Evolutionary conservation across 1,284 basidiomycete genomes (phyloP).

Genomic region (Taiwanofungus camphoratus): DNA sequence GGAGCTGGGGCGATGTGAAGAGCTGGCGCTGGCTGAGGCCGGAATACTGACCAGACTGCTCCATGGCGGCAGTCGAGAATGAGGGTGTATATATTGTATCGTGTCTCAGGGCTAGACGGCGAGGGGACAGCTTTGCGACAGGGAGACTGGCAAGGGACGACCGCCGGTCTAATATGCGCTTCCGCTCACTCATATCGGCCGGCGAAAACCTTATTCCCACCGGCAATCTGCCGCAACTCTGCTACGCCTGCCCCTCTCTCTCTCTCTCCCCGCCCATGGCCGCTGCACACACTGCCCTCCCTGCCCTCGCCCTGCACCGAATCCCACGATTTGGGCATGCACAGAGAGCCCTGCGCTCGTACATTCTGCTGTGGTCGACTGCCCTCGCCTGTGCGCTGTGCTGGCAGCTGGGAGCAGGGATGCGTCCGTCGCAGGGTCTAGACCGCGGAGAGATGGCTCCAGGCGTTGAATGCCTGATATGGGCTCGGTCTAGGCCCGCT

Average conservation of each 20-base stretch:
- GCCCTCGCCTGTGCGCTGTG: too few relatives aligned
- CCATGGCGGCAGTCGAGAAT: slow-evolving; percentile 14
- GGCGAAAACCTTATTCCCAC: not conserved
- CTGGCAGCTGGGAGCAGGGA: too few relatives aligned
- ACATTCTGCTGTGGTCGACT: too few relatives aligned
- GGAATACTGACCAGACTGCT: slow-evolving; percentile 23
- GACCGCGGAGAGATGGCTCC: not conserved
- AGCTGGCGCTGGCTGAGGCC: slow-evolving; percentile 20
- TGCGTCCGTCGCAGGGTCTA: too few relatives aligned
- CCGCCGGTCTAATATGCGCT: slow-evolving; percentile 2
- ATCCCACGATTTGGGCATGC: too few relatives aligned
- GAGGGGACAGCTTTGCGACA: too few relatives aligned
- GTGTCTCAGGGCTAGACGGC: slow-evolving; percentile 1
- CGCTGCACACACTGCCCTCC: not conserved
- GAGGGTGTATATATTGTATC: not conserved
- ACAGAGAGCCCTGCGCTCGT: too few relatives aligned
- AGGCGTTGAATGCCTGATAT: slow-evolving; percentile 3
- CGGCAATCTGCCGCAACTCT: not conserved
- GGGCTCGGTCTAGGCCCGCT: not conserved
- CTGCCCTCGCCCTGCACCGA: too few relatives aligned
- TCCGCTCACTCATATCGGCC: not conserved
- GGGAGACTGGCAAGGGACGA: not conserved
- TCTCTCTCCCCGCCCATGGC: not conserved
- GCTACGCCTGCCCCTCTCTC: not conserved
- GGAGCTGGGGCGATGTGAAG: slow-evolving; percentile 34